Conservation (phyloP, 1,139 yeast genomes). For the Candida pseudocylindracea region DNA sequence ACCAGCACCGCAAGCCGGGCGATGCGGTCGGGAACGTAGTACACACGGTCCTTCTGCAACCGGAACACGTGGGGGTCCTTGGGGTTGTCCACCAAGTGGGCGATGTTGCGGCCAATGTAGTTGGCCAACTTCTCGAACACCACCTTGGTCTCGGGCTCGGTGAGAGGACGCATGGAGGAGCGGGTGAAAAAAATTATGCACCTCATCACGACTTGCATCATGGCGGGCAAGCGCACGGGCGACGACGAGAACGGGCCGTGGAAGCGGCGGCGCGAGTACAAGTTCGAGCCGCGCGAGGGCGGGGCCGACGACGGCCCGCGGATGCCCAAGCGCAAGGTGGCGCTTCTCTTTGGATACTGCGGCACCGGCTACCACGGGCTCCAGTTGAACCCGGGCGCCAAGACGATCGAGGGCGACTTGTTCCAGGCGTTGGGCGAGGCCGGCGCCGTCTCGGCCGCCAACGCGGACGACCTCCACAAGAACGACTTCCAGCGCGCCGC, state of each 20-base stretch:
- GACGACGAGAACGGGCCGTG: conserved; percentile 5
- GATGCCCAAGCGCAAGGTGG: conserved; percentile 71
- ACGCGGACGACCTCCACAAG: conserved; percentile 77
- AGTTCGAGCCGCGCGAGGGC: conserved; percentile 7
- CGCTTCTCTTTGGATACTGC: conserved; percentile 86
- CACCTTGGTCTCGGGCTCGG: conserved; percentile 92
- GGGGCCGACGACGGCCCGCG: conserved; percentile 15
- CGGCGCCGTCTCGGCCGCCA: conserved; percentile 80
- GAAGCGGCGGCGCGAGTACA: conserved; percentile 34
- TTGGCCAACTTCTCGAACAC: conserved; percentile 93
- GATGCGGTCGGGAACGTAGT: conserved; percentile 66
- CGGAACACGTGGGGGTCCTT: conserved; percentile 90
- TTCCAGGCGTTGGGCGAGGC: conserved; percentile 71
- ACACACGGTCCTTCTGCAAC: conserved; percentile 88
- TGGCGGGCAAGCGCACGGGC: no score
- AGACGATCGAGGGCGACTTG: conserved; percentile 84
- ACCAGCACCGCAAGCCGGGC: conserved; percentile 82
- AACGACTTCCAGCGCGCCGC: conserved; percentile 92
- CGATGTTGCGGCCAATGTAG: conserved; percentile 86
- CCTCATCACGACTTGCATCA: not conserved
- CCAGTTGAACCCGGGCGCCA: conserved; percentile 73
- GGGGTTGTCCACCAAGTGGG: conserved; percentile 68
- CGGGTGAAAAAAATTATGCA: not conserved
- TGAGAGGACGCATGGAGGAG: conserved; percentile 61
- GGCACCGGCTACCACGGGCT: conserved; percentile 97